phyloP scores from a whole-genome alignment of 176 grass and related monocot species.

The Echinochloa phyllopogon region DNA sequence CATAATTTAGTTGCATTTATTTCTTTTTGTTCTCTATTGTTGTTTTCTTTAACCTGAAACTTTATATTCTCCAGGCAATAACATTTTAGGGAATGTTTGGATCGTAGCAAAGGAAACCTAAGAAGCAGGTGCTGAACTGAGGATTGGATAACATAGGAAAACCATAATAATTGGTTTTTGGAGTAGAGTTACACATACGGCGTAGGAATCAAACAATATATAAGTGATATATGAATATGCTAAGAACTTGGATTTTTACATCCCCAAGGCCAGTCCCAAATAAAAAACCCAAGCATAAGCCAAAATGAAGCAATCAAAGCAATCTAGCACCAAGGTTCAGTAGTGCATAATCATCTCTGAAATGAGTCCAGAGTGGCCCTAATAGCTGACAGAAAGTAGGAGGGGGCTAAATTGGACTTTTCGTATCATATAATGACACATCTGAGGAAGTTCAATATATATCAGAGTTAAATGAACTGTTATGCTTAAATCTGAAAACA shows the following conservation, averaged over 20 bases:
- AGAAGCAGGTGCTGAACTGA: not conserved
- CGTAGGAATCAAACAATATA: conserved; percentile 7
- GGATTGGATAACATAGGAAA: conserved; percentile 15
- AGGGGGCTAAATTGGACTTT: not conserved
- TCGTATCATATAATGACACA: not conserved
- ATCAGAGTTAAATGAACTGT: not conserved
- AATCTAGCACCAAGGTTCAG: not conserved
- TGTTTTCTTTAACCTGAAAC: conserved; percentile 8
- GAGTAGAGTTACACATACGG: not conserved
- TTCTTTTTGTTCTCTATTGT: not conserved
- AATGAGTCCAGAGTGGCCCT: not conserved
- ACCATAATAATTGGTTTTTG: not conserved
- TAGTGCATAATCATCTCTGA: conserved; percentile 1
- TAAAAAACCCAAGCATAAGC: conserved; percentile 2
- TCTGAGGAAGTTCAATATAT: not conserved
- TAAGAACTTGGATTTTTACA: not conserved
- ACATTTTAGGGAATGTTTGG: conserved; percentile 7
- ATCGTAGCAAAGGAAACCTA: not conserved
- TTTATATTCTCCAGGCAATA: not conserved
- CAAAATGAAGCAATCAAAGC: not conserved
- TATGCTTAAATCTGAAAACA: not conserved
- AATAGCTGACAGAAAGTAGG: not conserved
- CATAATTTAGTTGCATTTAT: not conserved
- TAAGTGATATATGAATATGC: not conserved
- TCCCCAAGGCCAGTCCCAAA: not conserved